Conservation (phyloP, 2,329 filamentous ascomycete genomes). For the Penicillium rolfsii region DNA sequence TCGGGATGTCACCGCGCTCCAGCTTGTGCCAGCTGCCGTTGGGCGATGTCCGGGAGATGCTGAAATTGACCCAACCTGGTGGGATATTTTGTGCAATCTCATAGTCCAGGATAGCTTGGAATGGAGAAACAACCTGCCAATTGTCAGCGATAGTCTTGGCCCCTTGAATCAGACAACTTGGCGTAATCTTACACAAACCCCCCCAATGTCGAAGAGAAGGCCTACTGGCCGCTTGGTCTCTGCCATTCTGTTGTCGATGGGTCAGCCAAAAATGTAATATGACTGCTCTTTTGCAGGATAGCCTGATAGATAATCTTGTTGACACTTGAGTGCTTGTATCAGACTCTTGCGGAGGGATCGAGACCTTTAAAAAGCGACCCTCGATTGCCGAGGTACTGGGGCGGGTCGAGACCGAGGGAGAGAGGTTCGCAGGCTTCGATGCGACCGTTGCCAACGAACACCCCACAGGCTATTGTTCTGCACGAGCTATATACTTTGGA, state of each 20-base stretch:
- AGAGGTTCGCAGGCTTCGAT: background rate
- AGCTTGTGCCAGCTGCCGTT: slow-evolving; percentile 85
- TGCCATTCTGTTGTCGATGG: slow-evolving; percentile 39
- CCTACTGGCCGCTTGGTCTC: slow-evolving; percentile 64
- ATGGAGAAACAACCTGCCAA: slow-evolving; percentile 79
- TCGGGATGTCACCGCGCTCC: slow-evolving; percentile 77
- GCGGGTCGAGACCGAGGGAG: slow-evolving; percentile 23
- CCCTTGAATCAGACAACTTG: background rate
- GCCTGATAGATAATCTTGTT: background rate
- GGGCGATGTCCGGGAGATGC: slow-evolving; percentile 77
- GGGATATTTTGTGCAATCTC: slow-evolving; percentile 77
- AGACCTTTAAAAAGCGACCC: slow-evolving; percentile 7
- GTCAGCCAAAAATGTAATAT: too few relatives aligned
- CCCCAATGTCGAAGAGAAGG: slow-evolving; percentile 91
- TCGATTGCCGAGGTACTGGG: slow-evolving; percentile 36
- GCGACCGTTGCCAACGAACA: background rate
- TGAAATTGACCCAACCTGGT: slow-evolving; percentile 86
- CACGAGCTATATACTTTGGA: too few relatives aligned
- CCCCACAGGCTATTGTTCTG: background rate
- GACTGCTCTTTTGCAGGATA: background rate
- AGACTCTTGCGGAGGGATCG: slow-evolving; percentile 17
- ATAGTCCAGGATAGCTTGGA: slow-evolving; percentile 91
- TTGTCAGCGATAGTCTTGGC: slow-evolving; percentile 12
- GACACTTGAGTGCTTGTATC: background rate
- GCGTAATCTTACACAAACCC: slow-evolving; percentile 77